Conservation (phyloP, 495 filamentous ascomycete species). For the Penicillium angulare region DNA sequence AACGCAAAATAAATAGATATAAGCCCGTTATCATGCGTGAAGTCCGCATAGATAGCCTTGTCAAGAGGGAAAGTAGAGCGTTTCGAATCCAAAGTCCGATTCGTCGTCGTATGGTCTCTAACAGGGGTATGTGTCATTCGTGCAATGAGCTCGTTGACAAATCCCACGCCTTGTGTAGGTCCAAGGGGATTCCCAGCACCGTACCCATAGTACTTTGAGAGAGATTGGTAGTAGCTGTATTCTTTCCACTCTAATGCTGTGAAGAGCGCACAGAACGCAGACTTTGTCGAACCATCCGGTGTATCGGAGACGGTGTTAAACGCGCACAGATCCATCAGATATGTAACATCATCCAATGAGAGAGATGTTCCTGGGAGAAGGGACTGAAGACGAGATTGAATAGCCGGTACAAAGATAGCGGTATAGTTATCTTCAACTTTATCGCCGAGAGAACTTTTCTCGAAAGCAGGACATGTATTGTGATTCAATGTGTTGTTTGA, state of each 20-base stretch:
- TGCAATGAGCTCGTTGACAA: constrained; percentile 80
- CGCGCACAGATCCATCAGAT: constrained; percentile 82
- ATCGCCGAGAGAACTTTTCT: constrained; percentile 43
- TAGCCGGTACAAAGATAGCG: constrained; percentile 56
- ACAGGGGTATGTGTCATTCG: constrained; percentile 66
- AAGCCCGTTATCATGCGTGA: constrained; percentile 87
- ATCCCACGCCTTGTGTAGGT: constrained; percentile 80
- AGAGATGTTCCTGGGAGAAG: constrained; percentile 62
- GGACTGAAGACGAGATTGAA: constrained; percentile 59
- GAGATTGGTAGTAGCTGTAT: constrained; percentile 73
- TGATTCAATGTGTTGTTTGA: constrained; percentile 79
- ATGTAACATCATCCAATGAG: constrained; percentile 54
- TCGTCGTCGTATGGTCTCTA: constrained; percentile 67
- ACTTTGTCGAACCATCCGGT: constrained; percentile 34
- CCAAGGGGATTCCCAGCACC: constrained; percentile 73
- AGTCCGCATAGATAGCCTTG: constrained; percentile 71
- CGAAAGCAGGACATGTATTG: constrained; percentile 63
- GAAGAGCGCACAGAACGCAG: constrained; percentile 73
- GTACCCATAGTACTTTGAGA: constrained; percentile 81
- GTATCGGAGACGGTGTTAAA: constrained; percentile 68
- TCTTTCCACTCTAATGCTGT: constrained; percentile 62
- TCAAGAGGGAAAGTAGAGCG: constrained; percentile 68
- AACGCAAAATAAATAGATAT: constrained; percentile 68
- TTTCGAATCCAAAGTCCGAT: constrained; percentile 64
- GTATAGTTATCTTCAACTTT: constrained; percentile 53